Percentiles rank a stretch among this genome's conserved stretches.
These are phyloP conservation scores for Cordyceps cateniannulata DNA, from an alignment of 2,329 filamentous ascomycete species.

Conservation along the genomic window DNA sequence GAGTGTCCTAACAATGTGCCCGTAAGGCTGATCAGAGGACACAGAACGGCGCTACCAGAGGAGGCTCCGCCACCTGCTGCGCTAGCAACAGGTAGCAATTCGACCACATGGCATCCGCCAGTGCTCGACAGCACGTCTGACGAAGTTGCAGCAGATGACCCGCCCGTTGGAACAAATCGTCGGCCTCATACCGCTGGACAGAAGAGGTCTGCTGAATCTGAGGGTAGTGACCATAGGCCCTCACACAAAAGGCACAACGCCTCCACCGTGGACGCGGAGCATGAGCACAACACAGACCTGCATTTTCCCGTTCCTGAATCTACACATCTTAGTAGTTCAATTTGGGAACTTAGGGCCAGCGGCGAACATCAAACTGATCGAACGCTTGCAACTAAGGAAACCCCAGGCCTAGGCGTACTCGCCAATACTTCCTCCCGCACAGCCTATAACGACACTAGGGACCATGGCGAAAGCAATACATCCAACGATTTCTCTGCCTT, in stretches of 20 bases:
- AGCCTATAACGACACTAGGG: neutral
- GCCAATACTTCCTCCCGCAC: neutral
- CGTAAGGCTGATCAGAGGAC: neutral
- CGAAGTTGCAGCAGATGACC: neutral
- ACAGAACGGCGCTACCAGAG: neutral
- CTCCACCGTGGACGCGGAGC: neutral
- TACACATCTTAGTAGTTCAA: neutral
- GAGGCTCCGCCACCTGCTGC: neutral
- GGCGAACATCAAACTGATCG: neutral
- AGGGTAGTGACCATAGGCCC: neutral
- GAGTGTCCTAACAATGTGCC: neutral
- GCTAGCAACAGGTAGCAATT: neutral
- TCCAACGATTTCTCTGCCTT: neutral
- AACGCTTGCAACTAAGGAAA: neutral
- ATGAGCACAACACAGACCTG: neutral
- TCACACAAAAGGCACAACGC: neutral
- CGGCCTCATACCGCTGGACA: neutral
- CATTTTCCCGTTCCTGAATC: neutral
- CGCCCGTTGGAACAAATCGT: neutral
- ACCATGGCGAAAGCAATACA: neutral
- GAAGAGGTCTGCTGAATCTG: neutral
- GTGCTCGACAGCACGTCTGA: neutral
- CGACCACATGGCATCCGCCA: neutral
- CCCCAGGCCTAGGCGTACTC: neutral
- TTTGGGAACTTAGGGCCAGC: neutral